These are phyloP conservation scores for Mortierella hygrophila DNA, from an alignment of 192 early-diverging fungal genomes.

Conservation along the genomic window DNA sequence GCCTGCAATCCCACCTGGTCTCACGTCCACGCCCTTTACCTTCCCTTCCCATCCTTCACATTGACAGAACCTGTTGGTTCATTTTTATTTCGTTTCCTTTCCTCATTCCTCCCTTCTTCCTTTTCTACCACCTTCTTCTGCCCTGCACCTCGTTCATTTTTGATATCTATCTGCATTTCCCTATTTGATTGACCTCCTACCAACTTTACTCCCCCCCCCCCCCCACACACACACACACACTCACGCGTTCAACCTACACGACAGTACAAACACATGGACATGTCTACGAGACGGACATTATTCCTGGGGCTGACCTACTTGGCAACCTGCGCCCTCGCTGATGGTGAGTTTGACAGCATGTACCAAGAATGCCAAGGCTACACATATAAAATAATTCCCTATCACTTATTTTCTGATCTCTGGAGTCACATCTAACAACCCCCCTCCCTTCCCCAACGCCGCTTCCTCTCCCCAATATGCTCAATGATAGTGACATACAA, in stretches of 20 bases:
- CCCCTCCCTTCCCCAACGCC: too few species aligned
- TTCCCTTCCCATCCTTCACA: background rate
- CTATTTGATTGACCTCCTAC: too few species aligned
- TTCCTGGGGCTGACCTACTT: background rate
- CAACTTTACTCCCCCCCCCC: too few species aligned
- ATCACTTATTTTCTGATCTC: background rate
- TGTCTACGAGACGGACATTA: background rate
- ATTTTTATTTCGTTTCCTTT: background rate
- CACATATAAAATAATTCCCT: too few species aligned
- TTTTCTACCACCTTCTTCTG: background rate
- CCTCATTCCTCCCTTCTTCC: background rate
- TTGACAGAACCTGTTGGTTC: slow-evolving; percentile 1
- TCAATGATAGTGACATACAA: slow-evolving; percentile 13
- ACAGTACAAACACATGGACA: background rate
- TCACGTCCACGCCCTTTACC: background rate
- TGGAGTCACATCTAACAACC: background rate
- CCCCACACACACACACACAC: too few species aligned
- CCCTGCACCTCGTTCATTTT: too few species aligned
- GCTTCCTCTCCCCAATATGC: too few species aligned
- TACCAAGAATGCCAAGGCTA: too few species aligned
- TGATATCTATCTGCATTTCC: too few species aligned
- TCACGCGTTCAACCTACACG: background rate
- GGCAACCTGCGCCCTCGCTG: slow-evolving; percentile 1
- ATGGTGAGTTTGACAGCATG: background rate
- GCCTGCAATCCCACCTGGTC: background rate